Conservation (phyloP, 257 asterid species). For the Solanum peruvianum region DNA sequence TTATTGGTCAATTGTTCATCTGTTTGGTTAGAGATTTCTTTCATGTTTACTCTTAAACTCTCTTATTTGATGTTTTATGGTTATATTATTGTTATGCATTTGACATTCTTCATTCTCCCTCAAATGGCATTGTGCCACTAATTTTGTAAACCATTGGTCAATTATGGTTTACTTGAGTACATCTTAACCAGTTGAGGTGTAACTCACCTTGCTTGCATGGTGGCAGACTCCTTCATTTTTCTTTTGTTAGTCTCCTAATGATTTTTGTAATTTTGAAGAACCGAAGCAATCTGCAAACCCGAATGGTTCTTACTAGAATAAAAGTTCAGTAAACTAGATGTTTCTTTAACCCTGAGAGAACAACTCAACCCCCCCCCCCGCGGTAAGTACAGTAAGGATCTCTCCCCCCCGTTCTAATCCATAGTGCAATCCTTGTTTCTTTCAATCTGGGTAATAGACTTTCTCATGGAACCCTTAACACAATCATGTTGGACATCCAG, state of each 20-base stretch:
- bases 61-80: not conserved
- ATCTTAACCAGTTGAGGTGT: not conserved
- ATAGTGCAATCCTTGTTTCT: not conserved
- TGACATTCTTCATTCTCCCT: not conserved
- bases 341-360: not conserved
- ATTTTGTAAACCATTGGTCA: not conserved
- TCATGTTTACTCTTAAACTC: not conserved
- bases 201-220: not conserved
- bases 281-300: not conserved
- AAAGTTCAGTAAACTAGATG: not conserved
- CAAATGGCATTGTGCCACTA: not conserved
- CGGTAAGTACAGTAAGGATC: not conserved
- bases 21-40: not conserved
- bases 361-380: not conserved
- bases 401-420: not conserved
- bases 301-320: not conserved
- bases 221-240: not conserved
- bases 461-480: not conserved
- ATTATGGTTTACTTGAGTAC: not conserved
- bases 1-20: not conserved
- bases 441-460: not conserved
- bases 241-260: not conserved
- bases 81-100: not conserved
- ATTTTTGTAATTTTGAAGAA: not conserved
- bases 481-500: not conserved